Evolutionary conservation across 1,139 yeast species (phyloP), one percentile per base, ranked within the genome.

Genomic region (Geotrichum aggregatum): DNA sequence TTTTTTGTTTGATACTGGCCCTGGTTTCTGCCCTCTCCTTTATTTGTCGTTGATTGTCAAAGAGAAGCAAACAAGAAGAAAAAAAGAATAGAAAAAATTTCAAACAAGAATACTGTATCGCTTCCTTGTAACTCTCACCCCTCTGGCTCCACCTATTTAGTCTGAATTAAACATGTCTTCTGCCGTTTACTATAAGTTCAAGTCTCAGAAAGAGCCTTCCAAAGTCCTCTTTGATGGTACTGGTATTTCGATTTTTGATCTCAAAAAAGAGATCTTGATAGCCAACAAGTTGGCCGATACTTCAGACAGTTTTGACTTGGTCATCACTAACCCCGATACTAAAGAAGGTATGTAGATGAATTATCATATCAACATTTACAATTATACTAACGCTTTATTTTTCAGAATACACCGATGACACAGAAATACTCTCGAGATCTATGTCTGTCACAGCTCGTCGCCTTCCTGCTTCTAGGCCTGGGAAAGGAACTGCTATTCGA

Each of bases 201-300:
- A 82, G 58, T 94, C 96, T 42, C 97, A 91, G 67, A 85, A 83
- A 67, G 83, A 80, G 50, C 83, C 87, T 45, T 81, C 87, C 1
- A 80, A 95, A 44, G 81, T 92, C 44, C 79, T 84, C 50, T 94
- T 92, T 66, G 98, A 94, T 68, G 98, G 98, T 28, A 91, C 98
- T 0, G 97, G 98, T 33, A 82, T 94, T 52, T 87, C 95, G 10
- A 96, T 91, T 11, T 92, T 91, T 71, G 98, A 92, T 66, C 74
- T 92, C 58, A 94, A 94, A 70, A 81, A 92, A 59, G 98, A 92
- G 63, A 89, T 92, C 54, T 84, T 94, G 48, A 69, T 77, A 30
- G 88, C 84, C 47, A 92, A 91, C 69, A 87, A 83, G 62, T 73
- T 92, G 21, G 91, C 92, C 2, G 82, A 83, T 54, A 95, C 96